Percentiles rank a stretch among this genome's conserved stretches.
Conservation (phyloP, 163 green algal species). For the Scenedesmus sp. region DNA sequence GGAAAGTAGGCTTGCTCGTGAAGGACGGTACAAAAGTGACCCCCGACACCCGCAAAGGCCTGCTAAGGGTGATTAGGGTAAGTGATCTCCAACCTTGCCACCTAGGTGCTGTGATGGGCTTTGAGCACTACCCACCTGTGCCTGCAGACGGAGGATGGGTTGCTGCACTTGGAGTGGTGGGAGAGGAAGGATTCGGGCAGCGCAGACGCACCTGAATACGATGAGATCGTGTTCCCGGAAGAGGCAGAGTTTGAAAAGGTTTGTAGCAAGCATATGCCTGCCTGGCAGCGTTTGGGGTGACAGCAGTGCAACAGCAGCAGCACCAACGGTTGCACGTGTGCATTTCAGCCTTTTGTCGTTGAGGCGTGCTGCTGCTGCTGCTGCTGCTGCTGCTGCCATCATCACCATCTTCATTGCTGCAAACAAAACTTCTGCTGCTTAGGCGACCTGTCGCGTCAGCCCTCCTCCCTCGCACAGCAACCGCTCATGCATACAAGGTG, state of each 20-base stretch:
- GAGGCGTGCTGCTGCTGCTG: neutral
- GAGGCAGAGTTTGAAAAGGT: conserved; percentile 59
- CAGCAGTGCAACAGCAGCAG: neutral
- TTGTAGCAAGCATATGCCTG: neutral
- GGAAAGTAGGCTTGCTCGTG: conserved; percentile 13
- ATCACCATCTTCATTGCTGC: no score
- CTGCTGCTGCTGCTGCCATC: no score
- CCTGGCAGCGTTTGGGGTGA: neutral
- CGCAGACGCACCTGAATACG: conserved; percentile 43
- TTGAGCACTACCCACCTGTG: neutral
- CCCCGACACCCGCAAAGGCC: conserved; percentile 48
- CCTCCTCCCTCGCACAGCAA: no score
- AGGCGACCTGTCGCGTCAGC: no score
- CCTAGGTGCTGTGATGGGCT: neutral
- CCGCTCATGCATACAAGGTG: neutral
- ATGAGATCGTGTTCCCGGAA: conserved; percentile 65
- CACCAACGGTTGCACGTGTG: neutral
- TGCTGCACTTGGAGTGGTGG: conserved; percentile 61
- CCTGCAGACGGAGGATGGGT: conserved; percentile 52
- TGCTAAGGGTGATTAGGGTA: conserved; percentile 45
- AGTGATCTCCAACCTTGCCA: neutral
- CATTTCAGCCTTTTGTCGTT: no score
- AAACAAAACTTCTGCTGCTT: no score
- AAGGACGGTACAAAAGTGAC: conserved; percentile 38
- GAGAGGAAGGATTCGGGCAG: conserved; percentile 29